Base-by-base conservation (phyloP, 2,329 filamentous ascomycete species). In the Ceratocystis cacaofunesta region DNA sequence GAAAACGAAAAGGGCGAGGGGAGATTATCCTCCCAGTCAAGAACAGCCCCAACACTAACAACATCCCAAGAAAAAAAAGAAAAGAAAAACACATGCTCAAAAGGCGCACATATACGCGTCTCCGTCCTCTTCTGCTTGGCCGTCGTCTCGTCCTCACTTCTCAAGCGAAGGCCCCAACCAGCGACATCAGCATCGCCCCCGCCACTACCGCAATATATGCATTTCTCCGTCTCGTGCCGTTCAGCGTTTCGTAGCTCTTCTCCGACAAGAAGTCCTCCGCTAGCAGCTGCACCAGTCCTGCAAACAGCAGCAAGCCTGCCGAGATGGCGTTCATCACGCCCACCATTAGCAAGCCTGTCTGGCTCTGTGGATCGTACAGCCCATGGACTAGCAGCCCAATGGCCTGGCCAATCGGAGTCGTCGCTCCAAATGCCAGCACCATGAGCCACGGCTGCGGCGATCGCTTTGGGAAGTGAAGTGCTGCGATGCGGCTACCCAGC, bases 281-380 rank as follows among this genome's bases (percentile, higher is more conserved):
- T 60, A 95, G 79, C 22, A 95, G 79, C 75, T 95, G 89, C 3
- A 95, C 90, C 55, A 95, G 76, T 0, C 89, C 89, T 0, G 90
- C 90, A 72, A 92, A 95, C 2, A 95, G 78, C 32, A 95, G 75
- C 62, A 95, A 77, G 0, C 90, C 90, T 62, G 87, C 86, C 8
- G 87, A 91, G 63, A 95, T 87, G 48, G 89, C 89, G 71, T 95
- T 95, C 81, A 92, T 94, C 72, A 92, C 84, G 6, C 90, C 90
- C 5, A 95, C 90, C 76, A 92, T 87, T 30, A 95, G 76, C 61
- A 95, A 75, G 0, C 90, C 90, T 0, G 85, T 83, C 71, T 89
- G 82, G 70, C 87, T 90, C 70, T 83, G 81, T 1, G 90, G 90
- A 69, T 91, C 89, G 74, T 95, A 95, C 69, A 94, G 76, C 44